Percentiles rank a stretch among this genome's conserved stretches.
Evolutionary conservation across 371 early-diverging fungal species (phyloP).

Genomic region (Catenaria anguillulae): DNA sequence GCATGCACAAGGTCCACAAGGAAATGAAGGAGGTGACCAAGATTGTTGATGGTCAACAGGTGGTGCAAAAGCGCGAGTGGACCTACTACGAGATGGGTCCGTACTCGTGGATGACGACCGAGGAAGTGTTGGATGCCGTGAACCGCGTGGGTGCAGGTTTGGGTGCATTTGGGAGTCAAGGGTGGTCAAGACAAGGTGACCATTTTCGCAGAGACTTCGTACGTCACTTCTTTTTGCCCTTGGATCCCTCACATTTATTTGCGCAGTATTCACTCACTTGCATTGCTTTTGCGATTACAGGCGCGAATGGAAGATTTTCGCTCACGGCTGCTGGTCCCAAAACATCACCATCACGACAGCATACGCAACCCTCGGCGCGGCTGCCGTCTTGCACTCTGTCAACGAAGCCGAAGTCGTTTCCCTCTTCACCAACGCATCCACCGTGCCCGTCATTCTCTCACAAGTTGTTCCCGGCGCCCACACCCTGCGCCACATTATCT

Average conservation of each 20-base stretch:
- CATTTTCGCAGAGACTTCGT: constrained; percentile 62
- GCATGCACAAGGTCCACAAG: constrained; percentile 40
- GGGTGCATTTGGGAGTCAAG: too few species aligned
- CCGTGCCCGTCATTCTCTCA: constrained; percentile 45
- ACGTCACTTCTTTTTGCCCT: too few species aligned
- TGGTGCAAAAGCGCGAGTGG: constrained; percentile 59
- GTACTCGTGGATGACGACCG: constrained; percentile 50
- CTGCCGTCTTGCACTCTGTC: constrained; percentile 66
- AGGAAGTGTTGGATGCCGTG: constrained; percentile 35
- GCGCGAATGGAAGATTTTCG: constrained; percentile 24
- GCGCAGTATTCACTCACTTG: too few species aligned
- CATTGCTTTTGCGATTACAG: too few species aligned
- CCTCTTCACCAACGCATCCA: constrained; percentile 67
- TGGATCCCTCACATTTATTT: too few species aligned
- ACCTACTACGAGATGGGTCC: constrained; percentile 54
- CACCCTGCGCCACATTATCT: constrained; percentile 54
- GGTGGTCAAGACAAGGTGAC: too few species aligned
- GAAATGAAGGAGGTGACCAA: constrained; percentile 63
- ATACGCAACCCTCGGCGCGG: constrained; percentile 81
- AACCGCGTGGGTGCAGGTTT: constrained; percentile 37
- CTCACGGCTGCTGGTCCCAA: constrained; percentile 45
- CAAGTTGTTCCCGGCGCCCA: constrained; percentile 43
- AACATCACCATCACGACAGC: constrained; percentile 64
- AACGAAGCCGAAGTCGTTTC: constrained; percentile 64
- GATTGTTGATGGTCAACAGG: constrained; percentile 41